phyloP scores from a whole-genome alignment of 768 basidiomycete species.

The Galerina marginata region DNA sequence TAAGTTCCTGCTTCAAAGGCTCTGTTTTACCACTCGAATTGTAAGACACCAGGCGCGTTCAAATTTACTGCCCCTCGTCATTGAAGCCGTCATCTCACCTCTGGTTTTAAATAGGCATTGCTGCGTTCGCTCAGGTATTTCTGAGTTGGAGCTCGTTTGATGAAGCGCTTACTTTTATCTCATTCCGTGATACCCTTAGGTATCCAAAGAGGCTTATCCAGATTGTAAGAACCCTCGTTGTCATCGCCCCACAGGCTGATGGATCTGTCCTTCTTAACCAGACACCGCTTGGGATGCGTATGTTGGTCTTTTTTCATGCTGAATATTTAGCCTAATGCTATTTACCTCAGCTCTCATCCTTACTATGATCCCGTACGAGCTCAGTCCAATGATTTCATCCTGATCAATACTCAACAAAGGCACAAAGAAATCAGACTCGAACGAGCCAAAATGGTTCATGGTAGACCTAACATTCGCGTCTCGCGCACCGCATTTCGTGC shows the following conservation, averaged over 20 bases:
- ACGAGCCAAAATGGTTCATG: conserved; percentile 92
- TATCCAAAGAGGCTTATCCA: conserved; percentile 86
- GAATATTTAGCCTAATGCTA: conserved; percentile 1
- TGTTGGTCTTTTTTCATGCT: conserved; percentile 29
- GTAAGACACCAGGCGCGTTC: conserved; percentile 73
- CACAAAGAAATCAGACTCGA: conserved; percentile 74
- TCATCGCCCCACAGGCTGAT: background rate
- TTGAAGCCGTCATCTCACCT: conserved; percentile 4
- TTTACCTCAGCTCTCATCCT: conserved; percentile 60
- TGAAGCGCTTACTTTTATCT: conserved; percentile 1
- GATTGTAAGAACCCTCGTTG: conserved; percentile 64
- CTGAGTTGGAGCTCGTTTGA: conserved; percentile 6
- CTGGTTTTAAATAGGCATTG: conserved; percentile 57
- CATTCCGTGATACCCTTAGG: conserved; percentile 42
- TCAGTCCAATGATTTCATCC: background rate
- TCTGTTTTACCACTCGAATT: conserved; percentile 88
- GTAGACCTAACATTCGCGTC: conserved; percentile 75
- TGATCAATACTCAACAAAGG: background rate
- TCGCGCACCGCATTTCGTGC: conserved; percentile 74
- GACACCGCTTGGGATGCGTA: conserved; percentile 92
- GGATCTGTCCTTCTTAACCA: conserved; percentile 32
- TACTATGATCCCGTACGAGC: conserved; percentile 74
- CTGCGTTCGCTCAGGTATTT: conserved; percentile 78
- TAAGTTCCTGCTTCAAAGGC: conserved; percentile 47
- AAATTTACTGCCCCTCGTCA: background rate